phyloP scores from a whole-genome alignment of 1,284 basidiomycete species.

The Boletus smithii region DNA sequence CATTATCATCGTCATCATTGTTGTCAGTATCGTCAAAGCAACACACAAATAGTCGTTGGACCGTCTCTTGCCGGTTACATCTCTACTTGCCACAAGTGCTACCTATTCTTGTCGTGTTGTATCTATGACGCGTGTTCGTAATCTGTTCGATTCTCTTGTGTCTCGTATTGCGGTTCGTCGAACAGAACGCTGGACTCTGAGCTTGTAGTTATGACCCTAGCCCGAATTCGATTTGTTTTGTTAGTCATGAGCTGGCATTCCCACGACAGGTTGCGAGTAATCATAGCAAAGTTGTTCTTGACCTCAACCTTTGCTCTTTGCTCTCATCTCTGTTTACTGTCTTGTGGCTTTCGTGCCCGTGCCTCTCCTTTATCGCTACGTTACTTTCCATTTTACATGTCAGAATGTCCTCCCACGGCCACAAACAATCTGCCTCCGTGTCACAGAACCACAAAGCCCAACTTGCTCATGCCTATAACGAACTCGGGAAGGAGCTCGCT shows the following conservation, averaged over 20 bases:
- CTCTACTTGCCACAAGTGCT: slow-evolving; percentile 7
- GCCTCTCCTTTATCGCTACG: slow-evolving; percentile 41
- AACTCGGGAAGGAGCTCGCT: slow-evolving; percentile 91
- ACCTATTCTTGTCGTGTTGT: slow-evolving; percentile 31
- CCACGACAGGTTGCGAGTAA: slow-evolving; percentile 18
- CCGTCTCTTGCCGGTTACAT: neutral
- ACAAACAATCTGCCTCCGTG: slow-evolving; percentile 63
- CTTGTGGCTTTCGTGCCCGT: slow-evolving; percentile 36
- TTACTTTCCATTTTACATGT: slow-evolving; percentile 38
- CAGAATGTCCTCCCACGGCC: slow-evolving; percentile 46
- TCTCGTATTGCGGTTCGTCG: slow-evolving; percentile 14
- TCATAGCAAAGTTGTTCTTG: slow-evolving; percentile 12
- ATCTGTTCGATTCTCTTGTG: slow-evolving; percentile 21
- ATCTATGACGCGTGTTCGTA: slow-evolving; percentile 36
- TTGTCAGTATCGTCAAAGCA: slow-evolving; percentile 87
- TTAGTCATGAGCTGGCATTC: slow-evolving; percentile 21
- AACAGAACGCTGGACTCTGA: slow-evolving; percentile 15
- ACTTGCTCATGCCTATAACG: slow-evolving; percentile 93
- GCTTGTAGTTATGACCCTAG: slow-evolving; percentile 19
- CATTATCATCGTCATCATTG: slow-evolving; percentile 90
- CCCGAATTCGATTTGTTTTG: slow-evolving; percentile 24
- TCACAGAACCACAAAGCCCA: slow-evolving; percentile 79
- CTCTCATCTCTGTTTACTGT: slow-evolving; percentile 17
- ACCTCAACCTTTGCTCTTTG: slow-evolving; percentile 9
- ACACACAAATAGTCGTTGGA: slow-evolving; percentile 44